Evolutionary conservation across 441 rosid genomes (phyloP).

Genomic region (Macaranga tanarius): DNA sequence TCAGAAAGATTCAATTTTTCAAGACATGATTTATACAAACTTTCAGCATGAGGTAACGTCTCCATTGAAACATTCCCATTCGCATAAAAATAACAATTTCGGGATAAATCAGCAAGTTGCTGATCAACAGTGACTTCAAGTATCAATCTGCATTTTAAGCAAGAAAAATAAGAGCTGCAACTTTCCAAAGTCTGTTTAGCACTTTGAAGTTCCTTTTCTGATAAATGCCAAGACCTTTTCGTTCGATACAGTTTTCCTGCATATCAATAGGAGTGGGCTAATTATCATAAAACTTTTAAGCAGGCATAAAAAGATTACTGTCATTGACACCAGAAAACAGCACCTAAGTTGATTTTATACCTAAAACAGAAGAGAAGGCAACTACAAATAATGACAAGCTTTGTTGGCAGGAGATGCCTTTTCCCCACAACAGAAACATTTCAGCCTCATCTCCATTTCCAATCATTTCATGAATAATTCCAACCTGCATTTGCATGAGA

Average conservation of each 20-base stretch:
- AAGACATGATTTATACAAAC: constrained; percentile 55
- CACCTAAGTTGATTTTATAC: constrained; percentile 34
- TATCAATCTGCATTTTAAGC: constrained; percentile 63
- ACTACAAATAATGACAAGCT: constrained; percentile 56
- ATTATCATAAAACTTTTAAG: not conserved
- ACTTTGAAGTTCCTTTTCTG: constrained; percentile 62
- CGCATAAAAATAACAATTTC: constrained; percentile 36
- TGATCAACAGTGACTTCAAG: constrained; percentile 55
- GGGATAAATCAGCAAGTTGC: constrained; percentile 70
- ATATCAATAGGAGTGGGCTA: constrained; percentile 20
- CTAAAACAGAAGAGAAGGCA: constrained; percentile 77
- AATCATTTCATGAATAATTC: constrained; percentile 61
- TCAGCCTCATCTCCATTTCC: constrained; percentile 91
- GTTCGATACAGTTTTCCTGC: constrained; percentile 73
- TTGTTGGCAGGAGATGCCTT: constrained; percentile 60
- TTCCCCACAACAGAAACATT: constrained; percentile 73
- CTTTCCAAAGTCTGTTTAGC: constrained; percentile 52
- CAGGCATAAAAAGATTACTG: not conserved
- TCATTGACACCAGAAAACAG: not conserved
- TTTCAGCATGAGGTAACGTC: constrained; percentile 55
- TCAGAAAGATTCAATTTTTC: constrained; percentile 55
- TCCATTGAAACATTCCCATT: constrained; percentile 32
- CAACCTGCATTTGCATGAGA: constrained; percentile 53
- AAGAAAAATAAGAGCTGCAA: constrained; percentile 39
- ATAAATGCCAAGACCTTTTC: constrained; percentile 58